Conservation (phyloP, 768 basidiomycete genomes). For the Suillus tomentosus region DNA sequence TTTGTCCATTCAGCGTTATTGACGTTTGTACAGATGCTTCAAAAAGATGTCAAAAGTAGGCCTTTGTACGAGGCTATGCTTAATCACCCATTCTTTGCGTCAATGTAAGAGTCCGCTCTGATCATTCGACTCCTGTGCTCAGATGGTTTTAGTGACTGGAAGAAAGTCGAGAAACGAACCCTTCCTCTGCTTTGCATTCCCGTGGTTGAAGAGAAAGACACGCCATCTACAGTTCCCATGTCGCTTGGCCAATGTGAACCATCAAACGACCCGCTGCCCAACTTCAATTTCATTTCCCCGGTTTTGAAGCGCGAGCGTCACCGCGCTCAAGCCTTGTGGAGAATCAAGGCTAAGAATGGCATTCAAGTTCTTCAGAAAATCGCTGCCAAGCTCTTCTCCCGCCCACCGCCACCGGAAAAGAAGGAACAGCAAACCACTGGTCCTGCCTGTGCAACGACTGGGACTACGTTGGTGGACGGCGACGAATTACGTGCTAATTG, state of each 20-base stretch:
- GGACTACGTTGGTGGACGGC: neutral
- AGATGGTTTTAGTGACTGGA: constrained; percentile 10
- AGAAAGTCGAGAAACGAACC: constrained; percentile 10
- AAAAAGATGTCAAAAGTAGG: constrained; percentile 10
- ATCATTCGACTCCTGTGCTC: neutral
- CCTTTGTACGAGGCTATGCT: constrained; percentile 14
- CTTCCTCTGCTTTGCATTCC: constrained; percentile 7
- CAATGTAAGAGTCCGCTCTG: constrained; percentile 6
- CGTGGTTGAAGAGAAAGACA: neutral
- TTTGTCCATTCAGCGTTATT: neutral
- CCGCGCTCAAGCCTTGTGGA: neutral
- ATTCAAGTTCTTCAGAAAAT: constrained; percentile 4
- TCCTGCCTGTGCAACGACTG: neutral
- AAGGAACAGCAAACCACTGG: neutral
- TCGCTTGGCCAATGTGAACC: constrained; percentile 4
- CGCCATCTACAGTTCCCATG: neutral
- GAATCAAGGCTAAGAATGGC: constrained; percentile 1
- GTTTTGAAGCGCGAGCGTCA: constrained; percentile 2
- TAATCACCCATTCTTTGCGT: constrained; percentile 13
- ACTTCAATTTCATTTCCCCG: constrained; percentile 11
- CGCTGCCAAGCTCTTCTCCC: neutral
- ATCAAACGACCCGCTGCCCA: constrained; percentile 13
- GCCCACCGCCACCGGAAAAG: neutral
- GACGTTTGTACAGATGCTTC: constrained; percentile 14
- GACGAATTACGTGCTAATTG: neutral